A percentile compares a stretch with the other conserved stretches of the same genome.
Evolutionary conservation across 495 filamentous ascomycete species (phyloP).

Genomic region (Daldinia concentrica): DNA sequence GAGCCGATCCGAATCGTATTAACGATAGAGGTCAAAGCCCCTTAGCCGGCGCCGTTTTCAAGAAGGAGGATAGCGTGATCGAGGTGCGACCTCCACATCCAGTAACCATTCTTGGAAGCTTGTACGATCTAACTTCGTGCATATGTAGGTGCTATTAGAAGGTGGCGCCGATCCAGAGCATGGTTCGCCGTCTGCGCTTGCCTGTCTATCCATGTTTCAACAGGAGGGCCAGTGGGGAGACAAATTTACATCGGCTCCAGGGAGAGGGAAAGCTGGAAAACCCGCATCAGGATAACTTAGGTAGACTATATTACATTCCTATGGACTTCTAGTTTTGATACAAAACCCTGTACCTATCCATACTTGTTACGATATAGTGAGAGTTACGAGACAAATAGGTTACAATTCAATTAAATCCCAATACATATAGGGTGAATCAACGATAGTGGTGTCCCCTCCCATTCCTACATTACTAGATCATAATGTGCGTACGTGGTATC

Average conservation of each 20-base stretch:
- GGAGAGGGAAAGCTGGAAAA: constrained; percentile 50
- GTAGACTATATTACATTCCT: too few relatives aligned
- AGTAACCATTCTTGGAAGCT: neutral
- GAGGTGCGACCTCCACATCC: constrained; percentile 44
- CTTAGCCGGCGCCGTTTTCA: constrained; percentile 65
- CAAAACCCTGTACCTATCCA: too few relatives aligned
- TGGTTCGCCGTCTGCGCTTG: constrained; percentile 58
- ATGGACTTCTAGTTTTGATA: too few relatives aligned
- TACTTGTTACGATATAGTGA: too few relatives aligned
- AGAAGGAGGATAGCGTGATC: constrained; percentile 60
- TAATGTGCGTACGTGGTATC: too few relatives aligned
- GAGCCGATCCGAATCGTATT: constrained; percentile 62
- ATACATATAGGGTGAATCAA: too few relatives aligned
- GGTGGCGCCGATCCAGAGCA: constrained; percentile 61
- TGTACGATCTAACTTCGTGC: neutral
- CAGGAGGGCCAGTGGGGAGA: constrained; percentile 59
- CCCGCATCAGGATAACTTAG: too few relatives aligned
- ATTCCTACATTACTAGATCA: too few relatives aligned
- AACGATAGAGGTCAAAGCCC: constrained; percentile 65
- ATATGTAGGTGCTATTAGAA: constrained; percentile 51
- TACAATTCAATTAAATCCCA: too few relatives aligned
- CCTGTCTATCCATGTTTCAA: constrained; percentile 60
- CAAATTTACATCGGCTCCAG: constrained; percentile 57
- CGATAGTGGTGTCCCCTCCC: too few relatives aligned
- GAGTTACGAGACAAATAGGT: too few relatives aligned